Evolutionary conservation across 768 basidiomycete species (phyloP).

Genomic region (Suillus hirtellus): DNA sequence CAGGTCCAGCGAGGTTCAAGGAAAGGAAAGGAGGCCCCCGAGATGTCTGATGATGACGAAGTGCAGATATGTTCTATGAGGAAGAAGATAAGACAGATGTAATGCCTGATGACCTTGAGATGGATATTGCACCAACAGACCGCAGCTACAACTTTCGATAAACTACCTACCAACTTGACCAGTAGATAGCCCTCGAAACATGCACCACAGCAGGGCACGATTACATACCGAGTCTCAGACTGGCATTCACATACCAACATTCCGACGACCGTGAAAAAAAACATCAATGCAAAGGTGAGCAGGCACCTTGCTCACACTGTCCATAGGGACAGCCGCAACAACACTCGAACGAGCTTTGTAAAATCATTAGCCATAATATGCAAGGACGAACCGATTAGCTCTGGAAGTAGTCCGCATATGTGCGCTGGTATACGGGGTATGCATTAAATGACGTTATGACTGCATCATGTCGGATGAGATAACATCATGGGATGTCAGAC

Average conservation of each 20-base stretch:
- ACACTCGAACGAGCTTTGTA: neutral
- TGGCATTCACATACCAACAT: neutral
- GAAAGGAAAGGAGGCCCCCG: neutral
- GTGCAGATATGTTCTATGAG: neutral
- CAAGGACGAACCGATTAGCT: neutral
- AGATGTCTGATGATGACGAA: neutral
- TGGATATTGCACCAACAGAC: neutral
- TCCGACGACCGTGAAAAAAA: neutral
- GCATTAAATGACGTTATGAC: neutral
- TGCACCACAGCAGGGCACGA: conserved; percentile 73
- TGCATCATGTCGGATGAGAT: neutral
- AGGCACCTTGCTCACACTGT: neutral
- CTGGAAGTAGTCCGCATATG: neutral
- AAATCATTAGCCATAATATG: neutral
- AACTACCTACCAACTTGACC: conserved; percentile 73
- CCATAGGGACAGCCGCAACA: neutral
- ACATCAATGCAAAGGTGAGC: neutral
- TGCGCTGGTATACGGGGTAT: neutral
- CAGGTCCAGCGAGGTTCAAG: neutral
- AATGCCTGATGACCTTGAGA: neutral
- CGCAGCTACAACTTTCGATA: neutral
- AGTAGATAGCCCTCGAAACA: conserved; percentile 80
- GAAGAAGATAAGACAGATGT: neutral
- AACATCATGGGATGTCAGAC: neutral
- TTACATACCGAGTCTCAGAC: neutral